Evolutionary conservation across 495 filamentous ascomycete genomes (phyloP).

Genomic region (Trichoderma virens): DNA sequence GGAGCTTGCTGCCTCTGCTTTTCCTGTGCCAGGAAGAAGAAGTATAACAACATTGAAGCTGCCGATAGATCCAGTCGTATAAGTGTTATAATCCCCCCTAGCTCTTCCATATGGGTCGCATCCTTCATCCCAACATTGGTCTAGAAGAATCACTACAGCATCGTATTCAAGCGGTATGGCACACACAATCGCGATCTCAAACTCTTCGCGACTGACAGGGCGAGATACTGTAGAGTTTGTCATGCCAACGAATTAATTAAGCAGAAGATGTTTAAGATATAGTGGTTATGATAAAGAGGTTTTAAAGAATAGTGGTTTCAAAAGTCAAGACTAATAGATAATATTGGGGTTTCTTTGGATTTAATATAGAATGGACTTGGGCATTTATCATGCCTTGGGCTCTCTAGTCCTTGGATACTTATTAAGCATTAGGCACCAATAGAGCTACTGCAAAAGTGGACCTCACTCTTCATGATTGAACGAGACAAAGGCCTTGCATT

Average conservation of each 20-base stretch:
- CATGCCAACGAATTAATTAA: neutral
- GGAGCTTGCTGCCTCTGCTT: constrained; percentile 22
- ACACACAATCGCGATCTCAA: constrained; percentile 23
- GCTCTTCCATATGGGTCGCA: constrained; percentile 20
- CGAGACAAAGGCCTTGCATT: too few relatives aligned
- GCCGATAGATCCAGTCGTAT: constrained; percentile 31
- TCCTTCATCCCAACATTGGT: constrained; percentile 23
- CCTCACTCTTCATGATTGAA: too few relatives aligned
- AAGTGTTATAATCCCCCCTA: constrained; percentile 24
- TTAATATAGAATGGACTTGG: neutral
- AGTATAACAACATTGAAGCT: constrained; percentile 29
- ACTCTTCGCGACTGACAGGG: constrained; percentile 14
- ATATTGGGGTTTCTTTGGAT: neutral
- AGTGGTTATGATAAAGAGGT: neutral
- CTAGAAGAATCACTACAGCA: constrained; percentile 25
- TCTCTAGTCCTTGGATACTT: neutral
- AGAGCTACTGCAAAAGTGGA: too few relatives aligned
- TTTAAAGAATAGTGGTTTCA: neutral
- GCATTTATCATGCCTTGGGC: neutral
- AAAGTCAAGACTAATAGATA: neutral
- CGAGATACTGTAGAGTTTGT: neutral
- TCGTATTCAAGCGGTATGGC: constrained; percentile 24
- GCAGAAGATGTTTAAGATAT: neutral
- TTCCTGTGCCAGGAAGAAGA: constrained; percentile 29
- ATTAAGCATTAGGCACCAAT: neutral